A percentile compares a stretch with the other conserved stretches of the same genome.
Evolutionary conservation across 805 yeast species (phyloP).

Genomic region (Metschnikowia arizonensis): DNA sequence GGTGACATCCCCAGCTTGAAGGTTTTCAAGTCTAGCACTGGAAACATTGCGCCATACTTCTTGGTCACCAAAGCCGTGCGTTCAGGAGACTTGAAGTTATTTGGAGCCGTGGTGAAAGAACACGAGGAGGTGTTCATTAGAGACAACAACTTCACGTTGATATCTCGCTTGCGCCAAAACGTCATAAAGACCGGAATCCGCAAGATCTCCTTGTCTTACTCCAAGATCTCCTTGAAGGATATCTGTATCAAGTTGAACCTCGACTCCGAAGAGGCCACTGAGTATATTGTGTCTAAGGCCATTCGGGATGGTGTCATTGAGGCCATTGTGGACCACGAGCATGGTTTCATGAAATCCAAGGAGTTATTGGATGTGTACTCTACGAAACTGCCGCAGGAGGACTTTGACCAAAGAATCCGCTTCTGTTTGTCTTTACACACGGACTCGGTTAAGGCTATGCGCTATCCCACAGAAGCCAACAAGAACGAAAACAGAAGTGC

Average conservation of each 20-base stretch:
- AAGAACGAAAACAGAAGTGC: slow-evolving; percentile 28
- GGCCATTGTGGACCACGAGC: slow-evolving; percentile 85
- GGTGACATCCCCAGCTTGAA: slow-evolving; percentile 95
- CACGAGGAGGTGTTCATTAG: slow-evolving; percentile 58
- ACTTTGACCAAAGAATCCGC: slow-evolving; percentile 88
- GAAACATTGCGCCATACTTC: slow-evolving; percentile 67
- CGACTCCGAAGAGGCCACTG: slow-evolving; percentile 94
- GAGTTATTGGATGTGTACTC: slow-evolving; percentile 85
- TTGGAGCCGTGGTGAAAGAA: slow-evolving; percentile 63
- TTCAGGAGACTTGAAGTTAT: slow-evolving; percentile 80
- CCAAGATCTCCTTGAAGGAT: slow-evolving; percentile 86
- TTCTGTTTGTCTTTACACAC: slow-evolving; percentile 88
- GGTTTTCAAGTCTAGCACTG: slow-evolving; percentile 59
- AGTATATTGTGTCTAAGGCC: slow-evolving; percentile 93
- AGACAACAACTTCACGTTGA: slow-evolving; percentile 81
- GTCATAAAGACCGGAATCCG: slow-evolving; percentile 97
- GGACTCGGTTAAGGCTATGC: slow-evolving; percentile 91
- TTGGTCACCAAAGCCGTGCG: slow-evolving; percentile 89
- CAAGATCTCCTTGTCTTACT: slow-evolving; percentile 85
- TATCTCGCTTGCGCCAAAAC: slow-evolving; percentile 87
- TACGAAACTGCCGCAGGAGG: slow-evolving; percentile 78
- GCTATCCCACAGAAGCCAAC: slow-evolving; percentile 61
- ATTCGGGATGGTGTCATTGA: slow-evolving; percentile 97
- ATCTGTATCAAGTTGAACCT: slow-evolving; percentile 88
- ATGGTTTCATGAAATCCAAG: slow-evolving; percentile 86